Evolutionary conservation across 495 filamentous ascomycete species (phyloP), one percentile per base, ranked within the genome.

Genomic region (Xylona heveae): DNA sequence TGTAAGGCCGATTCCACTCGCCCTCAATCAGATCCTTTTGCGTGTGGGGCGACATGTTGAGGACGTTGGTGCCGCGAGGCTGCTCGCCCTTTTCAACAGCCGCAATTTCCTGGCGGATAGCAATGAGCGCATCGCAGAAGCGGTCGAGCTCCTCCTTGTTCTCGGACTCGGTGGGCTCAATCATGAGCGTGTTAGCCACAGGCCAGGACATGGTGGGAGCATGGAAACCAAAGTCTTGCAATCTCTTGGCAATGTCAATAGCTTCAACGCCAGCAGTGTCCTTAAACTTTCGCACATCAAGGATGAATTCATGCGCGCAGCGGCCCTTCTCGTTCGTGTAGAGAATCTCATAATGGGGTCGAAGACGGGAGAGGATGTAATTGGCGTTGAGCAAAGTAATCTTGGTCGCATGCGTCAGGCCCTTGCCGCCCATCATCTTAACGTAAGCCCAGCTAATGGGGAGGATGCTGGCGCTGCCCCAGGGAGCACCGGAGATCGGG

Each of bases 141-240:
- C 88, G 74, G 52, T 95, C 90, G 1, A 97, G 66, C 57, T 97
- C 88, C 38, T 77, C 78, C 49, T 90, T 78, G 51, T 69, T 79
- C 57, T 97, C 88, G 12, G 74, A 82, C 57, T 97, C 88, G 0
- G 88, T 97, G 20, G 88, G 88, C 60, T 97, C 88, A 42, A 97
- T 91, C 88, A 97, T 97, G 13, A 97, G 68, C 1, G 88, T 97
- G 52, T 88, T 88, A 28, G 82, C 63, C 2, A 97, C 85, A 4
- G 88, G 88, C 83, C 83, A 97, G 47, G 73, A 81, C 88, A 97
- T 95, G 28, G 88, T 97, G 2, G 88, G 88, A 3, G 90, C 82
- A 50, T 97, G 88, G 67, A 97, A 97, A 25, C 88, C 88, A 49
- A 92, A 97, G 48, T 97, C 88, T 53, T 94, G 85, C 6, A 97